Conservation (phyloP, 2,329 filamentous ascomycete genomes). For the Aciculosporium take region DNA sequence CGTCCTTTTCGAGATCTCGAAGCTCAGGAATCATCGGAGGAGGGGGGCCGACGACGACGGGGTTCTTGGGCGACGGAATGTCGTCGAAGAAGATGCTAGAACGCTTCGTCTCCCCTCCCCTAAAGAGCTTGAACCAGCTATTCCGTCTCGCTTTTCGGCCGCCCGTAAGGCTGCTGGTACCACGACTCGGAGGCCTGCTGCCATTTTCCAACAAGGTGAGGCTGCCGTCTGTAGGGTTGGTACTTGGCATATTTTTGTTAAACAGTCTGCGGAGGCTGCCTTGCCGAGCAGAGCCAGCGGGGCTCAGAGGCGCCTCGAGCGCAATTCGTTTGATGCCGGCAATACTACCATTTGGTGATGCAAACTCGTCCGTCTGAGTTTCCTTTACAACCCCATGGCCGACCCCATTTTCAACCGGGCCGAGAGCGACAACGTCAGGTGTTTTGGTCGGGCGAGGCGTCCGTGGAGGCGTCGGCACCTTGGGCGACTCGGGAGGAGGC, state of each 20-base stretch:
- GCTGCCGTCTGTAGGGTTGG: conserved; percentile 36
- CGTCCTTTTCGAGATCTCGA: conserved; percentile 34
- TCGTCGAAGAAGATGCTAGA: conserved; percentile 29
- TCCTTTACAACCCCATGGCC: neutral
- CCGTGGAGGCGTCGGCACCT: conserved; percentile 30
- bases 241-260: conserved; percentile 40
- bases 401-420: neutral
- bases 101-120: conserved; percentile 25
- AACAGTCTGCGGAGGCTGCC: conserved; percentile 44
- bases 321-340: conserved; percentile 34
- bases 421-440: conserved; percentile 4
- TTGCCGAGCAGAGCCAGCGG: conserved; percentile 34
- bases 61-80: conserved; percentile 18
- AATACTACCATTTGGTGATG: conserved; percentile 24
- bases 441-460: conserved; percentile 17
- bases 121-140: conserved; percentile 45
- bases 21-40: conserved; percentile 49
- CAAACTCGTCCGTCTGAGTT: conserved; percentile 4
- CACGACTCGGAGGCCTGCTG: conserved; percentile 35
- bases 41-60: conserved; percentile 32
- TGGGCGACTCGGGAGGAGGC: conserved; percentile 41
- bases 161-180: conserved; percentile 32
- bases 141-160: conserved; percentile 40
- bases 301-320: conserved; percentile 38
- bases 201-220: conserved; percentile 25